A percentile compares a stretch with the other conserved stretches of the same genome.
Conservation (phyloP, 768 basidiomycete genomes). For the Lactarius deliciosus region DNA sequence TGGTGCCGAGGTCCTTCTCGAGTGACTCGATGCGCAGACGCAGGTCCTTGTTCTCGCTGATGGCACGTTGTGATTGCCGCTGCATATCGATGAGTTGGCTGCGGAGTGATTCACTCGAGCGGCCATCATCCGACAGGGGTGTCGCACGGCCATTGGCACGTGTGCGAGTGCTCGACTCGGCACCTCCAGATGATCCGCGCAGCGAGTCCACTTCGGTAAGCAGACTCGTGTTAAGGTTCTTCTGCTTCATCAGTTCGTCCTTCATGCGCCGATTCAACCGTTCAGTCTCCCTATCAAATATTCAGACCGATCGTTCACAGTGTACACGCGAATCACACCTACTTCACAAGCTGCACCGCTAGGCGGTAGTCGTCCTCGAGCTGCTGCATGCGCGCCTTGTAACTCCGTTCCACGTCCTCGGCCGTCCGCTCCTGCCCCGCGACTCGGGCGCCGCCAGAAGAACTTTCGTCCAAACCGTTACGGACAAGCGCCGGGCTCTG, state of each 20-base stretch:
- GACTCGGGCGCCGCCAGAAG: slow-evolving; percentile 45
- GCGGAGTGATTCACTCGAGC: slow-evolving; percentile 55
- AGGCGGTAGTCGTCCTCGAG: slow-evolving; percentile 96
- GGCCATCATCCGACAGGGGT: slow-evolving; percentile 70
- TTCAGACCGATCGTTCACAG: slow-evolving; percentile 26
- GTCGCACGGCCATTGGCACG: slow-evolving; percentile 73
- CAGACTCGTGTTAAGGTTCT: slow-evolving; percentile 71
- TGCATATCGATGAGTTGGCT: slow-evolving; percentile 75
- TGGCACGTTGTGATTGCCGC: slow-evolving; percentile 68
- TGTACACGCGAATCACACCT: slow-evolving; percentile 38
- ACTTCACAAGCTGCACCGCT: slow-evolving; percentile 98
- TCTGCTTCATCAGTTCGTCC: slow-evolving; percentile 92
- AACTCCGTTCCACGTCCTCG: slow-evolving; percentile 73
- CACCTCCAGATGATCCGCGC: slow-evolving; percentile 55
- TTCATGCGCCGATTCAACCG: slow-evolving; percentile 97
- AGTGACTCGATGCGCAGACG: slow-evolving; percentile 68
- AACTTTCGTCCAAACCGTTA: slow-evolving; percentile 38
- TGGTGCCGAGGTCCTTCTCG: slow-evolving; percentile 69
- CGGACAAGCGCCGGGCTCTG: slow-evolving; percentile 48
- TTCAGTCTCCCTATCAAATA: slow-evolving; percentile 76
- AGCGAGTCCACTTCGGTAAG: slow-evolving; percentile 79
- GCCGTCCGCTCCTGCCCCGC: slow-evolving; percentile 75
- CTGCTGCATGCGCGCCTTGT: slow-evolving; percentile 79
- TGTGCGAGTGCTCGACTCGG: slow-evolving; percentile 50
- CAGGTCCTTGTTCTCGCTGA: slow-evolving; percentile 74